These are phyloP conservation scores for Linum trigynum DNA, from an alignment of 345 rosid genomes.

Conservation along the genomic window DNA sequence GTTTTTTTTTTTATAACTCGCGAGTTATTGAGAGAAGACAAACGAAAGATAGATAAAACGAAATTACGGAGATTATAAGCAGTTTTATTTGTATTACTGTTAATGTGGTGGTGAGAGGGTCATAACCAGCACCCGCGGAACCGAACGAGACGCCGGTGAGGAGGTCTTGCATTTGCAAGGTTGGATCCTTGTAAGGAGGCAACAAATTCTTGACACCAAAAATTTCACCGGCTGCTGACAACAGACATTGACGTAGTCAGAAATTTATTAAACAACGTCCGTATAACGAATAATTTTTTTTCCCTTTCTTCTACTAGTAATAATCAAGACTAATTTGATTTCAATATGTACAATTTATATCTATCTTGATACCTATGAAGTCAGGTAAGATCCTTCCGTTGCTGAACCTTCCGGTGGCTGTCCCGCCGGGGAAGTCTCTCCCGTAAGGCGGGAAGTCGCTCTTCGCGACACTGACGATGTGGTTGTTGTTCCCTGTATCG, in stretches of 20 bases:
- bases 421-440: slow-evolving; percentile 22
- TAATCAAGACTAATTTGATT: too few species aligned
- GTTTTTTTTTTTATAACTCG: too few species aligned
- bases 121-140: slow-evolving; percentile 33
- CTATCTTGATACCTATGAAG: slow-evolving; percentile 16
- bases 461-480: slow-evolving; percentile 14
- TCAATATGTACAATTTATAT: too few species aligned
- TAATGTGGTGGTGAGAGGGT: slow-evolving; percentile 9
- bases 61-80: too few species aligned
- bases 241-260: too few species aligned
- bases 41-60: neutral
- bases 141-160: slow-evolving; percentile 30
- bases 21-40: too few species aligned
- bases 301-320: too few species aligned
- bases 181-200: slow-evolving; percentile 28
- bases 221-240: slow-evolving; percentile 15
- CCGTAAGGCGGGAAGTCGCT: slow-evolving; percentile 42
- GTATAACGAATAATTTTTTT: too few species aligned
- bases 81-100: neutral
- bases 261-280: too few species aligned
- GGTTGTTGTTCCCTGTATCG: slow-evolving; percentile 34
- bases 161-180: slow-evolving; percentile 17
- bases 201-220: slow-evolving; percentile 20
- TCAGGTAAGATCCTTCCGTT: slow-evolving; percentile 35
- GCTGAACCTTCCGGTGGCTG: slow-evolving; percentile 29